phyloP scores from a whole-genome alignment of 352 stramenopile genomes.

The Achlya hypogyna region DNA sequence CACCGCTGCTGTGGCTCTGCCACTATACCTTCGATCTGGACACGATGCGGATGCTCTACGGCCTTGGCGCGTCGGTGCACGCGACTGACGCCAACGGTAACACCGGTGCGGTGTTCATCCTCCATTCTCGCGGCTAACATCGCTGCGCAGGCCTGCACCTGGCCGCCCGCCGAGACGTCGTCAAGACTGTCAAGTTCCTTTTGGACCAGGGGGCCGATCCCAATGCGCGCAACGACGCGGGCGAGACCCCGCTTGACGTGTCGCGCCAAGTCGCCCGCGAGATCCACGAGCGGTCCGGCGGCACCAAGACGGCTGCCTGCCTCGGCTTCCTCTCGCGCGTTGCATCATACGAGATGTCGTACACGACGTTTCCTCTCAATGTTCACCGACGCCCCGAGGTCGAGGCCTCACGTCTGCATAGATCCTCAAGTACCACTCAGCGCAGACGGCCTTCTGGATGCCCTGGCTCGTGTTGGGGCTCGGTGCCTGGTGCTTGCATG shows the following conservation, averaged over 20 bases:
- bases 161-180: slow-evolving; percentile 49
- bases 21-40: slow-evolving; percentile 71
- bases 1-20: slow-evolving; percentile 63
- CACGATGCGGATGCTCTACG: slow-evolving; percentile 72
- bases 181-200: slow-evolving; percentile 55
- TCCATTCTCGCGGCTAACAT: background rate
- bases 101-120: slow-evolving; percentile 33
- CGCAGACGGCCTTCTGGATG: slow-evolving; percentile 66
- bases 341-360: background rate
- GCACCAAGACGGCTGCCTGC: background rate
- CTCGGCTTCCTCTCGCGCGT: background rate
- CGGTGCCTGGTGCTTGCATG: slow-evolving; percentile 31
- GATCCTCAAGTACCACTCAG: slow-evolving; percentile 37
- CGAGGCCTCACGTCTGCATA: slow-evolving; percentile 20
- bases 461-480: slow-evolving; percentile 55
- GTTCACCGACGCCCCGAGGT: background rate
- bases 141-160: slow-evolving; percentile 45
- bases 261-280: background rate
- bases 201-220: slow-evolving; percentile 46
- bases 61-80: slow-evolving; percentile 47
- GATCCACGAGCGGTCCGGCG: background rate
- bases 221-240: slow-evolving; percentile 32
- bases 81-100: slow-evolving; percentile 52
- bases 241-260: slow-evolving; percentile 42
- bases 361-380: slow-evolving; percentile 3